A percentile compares a stretch with the other conserved stretches of the same genome.
These are phyloP conservation scores for Phytopythium litorale DNA, from an alignment of 352 stramenopile species.

Conservation along the genomic window DNA sequence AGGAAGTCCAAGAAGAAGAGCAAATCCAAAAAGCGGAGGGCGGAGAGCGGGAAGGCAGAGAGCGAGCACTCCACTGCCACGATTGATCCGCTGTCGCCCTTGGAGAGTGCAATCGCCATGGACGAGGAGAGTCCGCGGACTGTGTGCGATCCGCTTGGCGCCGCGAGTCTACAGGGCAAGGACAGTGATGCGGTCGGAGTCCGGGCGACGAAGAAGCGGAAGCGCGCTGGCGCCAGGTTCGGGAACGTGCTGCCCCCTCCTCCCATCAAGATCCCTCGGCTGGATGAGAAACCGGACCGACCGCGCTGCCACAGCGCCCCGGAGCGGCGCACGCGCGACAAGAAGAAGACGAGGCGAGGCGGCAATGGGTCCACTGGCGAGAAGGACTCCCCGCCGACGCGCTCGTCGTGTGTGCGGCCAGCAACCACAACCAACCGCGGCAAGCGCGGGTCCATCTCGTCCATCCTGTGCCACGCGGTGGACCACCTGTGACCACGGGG, in stretches of 20 bases:
- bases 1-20: slow-evolving; percentile 22
- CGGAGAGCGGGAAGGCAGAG: background rate
- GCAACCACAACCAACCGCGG: slow-evolving; percentile 56
- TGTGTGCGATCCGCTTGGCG: background rate
- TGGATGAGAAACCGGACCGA: slow-evolving; percentile 30
- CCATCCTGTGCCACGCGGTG: slow-evolving; percentile 55
- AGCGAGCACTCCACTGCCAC: background rate
- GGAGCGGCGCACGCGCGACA: slow-evolving; percentile 20
- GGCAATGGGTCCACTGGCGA: slow-evolving; percentile 12
- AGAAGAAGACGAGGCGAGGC: slow-evolving; percentile 2
- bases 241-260: slow-evolving; percentile 31
- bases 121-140: slow-evolving; percentile 10
- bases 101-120: background rate
- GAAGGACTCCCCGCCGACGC: background rate
- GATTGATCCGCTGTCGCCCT: background rate
- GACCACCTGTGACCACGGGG: slow-evolving; percentile 8
- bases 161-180: background rate
- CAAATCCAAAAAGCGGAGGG: slow-evolving; percentile 13
- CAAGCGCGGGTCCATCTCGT: slow-evolving; percentile 64
- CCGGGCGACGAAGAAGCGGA: slow-evolving; percentile 27
- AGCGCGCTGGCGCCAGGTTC: slow-evolving; percentile 11
- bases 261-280: slow-evolving; percentile 63
- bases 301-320: slow-evolving; percentile 42
- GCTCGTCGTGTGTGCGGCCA: slow-evolving; percentile 23
- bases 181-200: background rate